Evolutionary conservation across 2,329 filamentous ascomycete genomes (phyloP).

Genomic region (Aspergillus sp.): DNA sequence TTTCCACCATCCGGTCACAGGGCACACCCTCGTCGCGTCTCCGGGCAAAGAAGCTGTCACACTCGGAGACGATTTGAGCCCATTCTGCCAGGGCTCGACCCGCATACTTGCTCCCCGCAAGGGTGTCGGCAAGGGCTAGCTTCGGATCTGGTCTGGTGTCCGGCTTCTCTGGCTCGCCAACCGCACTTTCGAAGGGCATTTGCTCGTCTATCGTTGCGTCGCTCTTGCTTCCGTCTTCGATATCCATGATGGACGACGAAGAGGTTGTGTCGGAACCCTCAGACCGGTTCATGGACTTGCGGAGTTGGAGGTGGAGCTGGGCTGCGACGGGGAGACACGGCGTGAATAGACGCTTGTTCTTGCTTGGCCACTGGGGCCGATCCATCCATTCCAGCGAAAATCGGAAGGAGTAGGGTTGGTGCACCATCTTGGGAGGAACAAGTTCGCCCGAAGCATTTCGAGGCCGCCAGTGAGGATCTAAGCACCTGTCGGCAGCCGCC

Average conservation of each 20-base stretch:
- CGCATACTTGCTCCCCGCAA: conserved; percentile 55
- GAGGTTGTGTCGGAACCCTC: conserved; percentile 26
- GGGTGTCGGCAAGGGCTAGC: conserved; percentile 24
- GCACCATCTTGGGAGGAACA: conserved; percentile 39
- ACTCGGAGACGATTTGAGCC: conserved; percentile 61
- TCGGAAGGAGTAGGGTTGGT: conserved; percentile 62
- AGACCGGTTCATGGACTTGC: conserved; percentile 23
- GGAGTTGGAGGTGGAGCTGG: conserved; percentile 51
- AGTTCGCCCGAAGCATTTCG: conserved; percentile 24
- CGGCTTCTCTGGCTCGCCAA: conserved; percentile 10
- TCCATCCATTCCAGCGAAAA: conserved; percentile 68
- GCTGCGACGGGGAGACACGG: conserved; percentile 58
- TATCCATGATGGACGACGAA: conserved; percentile 16
- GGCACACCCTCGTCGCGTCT: conserved; percentile 63
- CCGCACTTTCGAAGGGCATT: conserved; percentile 2
- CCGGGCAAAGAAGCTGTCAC: conserved; percentile 63
- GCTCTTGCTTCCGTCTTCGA: conserved; percentile 15
- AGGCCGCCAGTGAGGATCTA: conserved; percentile 26
- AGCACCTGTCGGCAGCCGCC: conserved; percentile 22
- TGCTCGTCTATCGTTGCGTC: conserved; percentile 7
- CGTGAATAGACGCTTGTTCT: conserved; percentile 54
- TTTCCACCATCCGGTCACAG: conserved; percentile 57
- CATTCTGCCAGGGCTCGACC: conserved; percentile 65
- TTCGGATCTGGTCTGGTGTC: conserved; percentile 5
- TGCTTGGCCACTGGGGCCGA: conserved; percentile 48